phyloP scores from a whole-genome alignment of 306 rosid genomes.

The Crotalaria pallida region DNA sequence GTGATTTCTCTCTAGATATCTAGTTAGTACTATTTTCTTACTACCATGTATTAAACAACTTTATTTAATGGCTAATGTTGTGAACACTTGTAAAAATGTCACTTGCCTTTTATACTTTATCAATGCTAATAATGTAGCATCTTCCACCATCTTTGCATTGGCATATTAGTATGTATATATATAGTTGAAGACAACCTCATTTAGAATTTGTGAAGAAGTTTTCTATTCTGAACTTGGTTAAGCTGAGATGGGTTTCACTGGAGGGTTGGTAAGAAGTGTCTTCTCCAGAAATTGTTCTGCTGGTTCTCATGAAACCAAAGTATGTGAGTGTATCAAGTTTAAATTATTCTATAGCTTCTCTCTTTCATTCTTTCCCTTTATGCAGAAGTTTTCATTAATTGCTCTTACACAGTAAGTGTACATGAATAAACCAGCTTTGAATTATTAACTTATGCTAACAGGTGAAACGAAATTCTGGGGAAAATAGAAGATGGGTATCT shows the following conservation, averaged over 20 bases:
- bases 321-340: slow-evolving; percentile 35
- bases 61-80: slow-evolving; percentile 20
- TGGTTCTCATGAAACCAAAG: slow-evolving; percentile 51
- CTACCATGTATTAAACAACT: slow-evolving; percentile 8
- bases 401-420: not conserved
- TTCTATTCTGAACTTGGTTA: slow-evolving; percentile 19
- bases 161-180: slow-evolving; percentile 29
- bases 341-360: not conserved
- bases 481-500: slow-evolving; percentile 66
- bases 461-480: slow-evolving; percentile 51
- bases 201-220: slow-evolving; percentile 14
- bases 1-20: slow-evolving; percentile 25
- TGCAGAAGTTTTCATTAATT: not conserved
- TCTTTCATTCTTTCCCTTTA: not conserved
- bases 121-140: slow-evolving; percentile 27
- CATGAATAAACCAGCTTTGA: slow-evolving; percentile 20
- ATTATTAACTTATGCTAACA: slow-evolving; percentile 19
- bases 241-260: slow-evolving; percentile 68
- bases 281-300: slow-evolving; percentile 55
- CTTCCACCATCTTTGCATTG: slow-evolving; percentile 26
- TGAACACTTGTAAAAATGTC: slow-evolving; percentile 25
- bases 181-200: slow-evolving; percentile 12
- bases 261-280: slow-evolving; percentile 72
- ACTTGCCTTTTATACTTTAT: slow-evolving; percentile 29
- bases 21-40: slow-evolving; percentile 11